Base-by-base conservation (phyloP, 1,284 basidiomycete genomes). In the Quambalaria eucalypti region DNA sequence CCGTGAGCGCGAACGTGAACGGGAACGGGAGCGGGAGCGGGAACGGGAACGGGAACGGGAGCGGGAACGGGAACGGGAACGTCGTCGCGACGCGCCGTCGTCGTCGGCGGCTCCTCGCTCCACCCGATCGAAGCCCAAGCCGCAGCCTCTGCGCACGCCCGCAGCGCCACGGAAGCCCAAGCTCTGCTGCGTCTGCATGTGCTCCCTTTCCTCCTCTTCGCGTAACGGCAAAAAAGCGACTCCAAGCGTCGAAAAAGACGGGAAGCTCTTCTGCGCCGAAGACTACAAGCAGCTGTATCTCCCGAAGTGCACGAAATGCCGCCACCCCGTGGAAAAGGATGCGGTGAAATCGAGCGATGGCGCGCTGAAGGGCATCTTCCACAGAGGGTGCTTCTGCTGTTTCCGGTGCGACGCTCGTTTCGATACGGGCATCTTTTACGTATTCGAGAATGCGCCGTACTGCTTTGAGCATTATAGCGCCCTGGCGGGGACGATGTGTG, bases 331-430 rank as follows among this genome's bases (percentile, higher is more conserved):
- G 10, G 63, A 65, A 28, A 54, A 53, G 30, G 58, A 60, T 3
- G 65, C 63, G n/a, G 67, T 69, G 53, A 67, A 68, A 49, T 60
- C 61, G 23, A 61, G 61, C 25, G 67, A 69, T 42, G 67, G 67
- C 16, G 67, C 67, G n/a, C 55, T 69, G 31, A 58, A 53, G 10
- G 67, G 67, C 2, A 57, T 65, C 1, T 68, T 65, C 33, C 65
- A 68, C 47, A 52, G 59, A 19, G 39, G 47, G 19, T 69, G 67
- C 58, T 65, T 69, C 54, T 60, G 57, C n/a, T 69, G 67, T 38
- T 66, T 65, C 28, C 23, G 9, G 9, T n/a, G 9, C 16, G 56
- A 60, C 4, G 57, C 56, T 2, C 51, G 61, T 4, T 69, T 69
- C 46, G 48, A 52, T 1, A 62, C 68, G 38, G 65, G 65, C 25